phyloP scores from a whole-genome alignment of 1,139 yeast species.

The Lodderomyces oxycetoniae region DNA sequence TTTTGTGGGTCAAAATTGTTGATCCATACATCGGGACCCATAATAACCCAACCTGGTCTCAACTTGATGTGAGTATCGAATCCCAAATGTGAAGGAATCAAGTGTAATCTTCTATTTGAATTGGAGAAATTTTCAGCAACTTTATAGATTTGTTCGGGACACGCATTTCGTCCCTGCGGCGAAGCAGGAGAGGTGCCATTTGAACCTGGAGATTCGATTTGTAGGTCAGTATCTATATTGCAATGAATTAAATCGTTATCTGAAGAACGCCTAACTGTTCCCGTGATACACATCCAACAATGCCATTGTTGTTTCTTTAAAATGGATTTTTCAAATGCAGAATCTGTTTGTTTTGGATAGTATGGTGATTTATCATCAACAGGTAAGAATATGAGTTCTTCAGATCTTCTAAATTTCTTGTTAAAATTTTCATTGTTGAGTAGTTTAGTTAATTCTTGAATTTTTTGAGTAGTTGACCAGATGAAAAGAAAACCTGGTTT shows the following conservation, averaged over 20 bases:
- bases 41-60: slow-evolving; percentile 87
- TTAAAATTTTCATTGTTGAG: slow-evolving; percentile 60
- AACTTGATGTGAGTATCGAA: slow-evolving; percentile 57
- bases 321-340: slow-evolving; percentile 11
- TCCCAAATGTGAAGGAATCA: slow-evolving; percentile 69
- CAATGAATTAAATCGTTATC: slow-evolving; percentile 87
- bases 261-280: slow-evolving; percentile 81
- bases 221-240: slow-evolving; percentile 84
- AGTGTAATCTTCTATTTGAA: slow-evolving; percentile 76
- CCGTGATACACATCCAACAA: slow-evolving; percentile 96
- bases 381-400: slow-evolving; percentile 72
- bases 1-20: slow-evolving; percentile 53
- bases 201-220: slow-evolving; percentile 39
- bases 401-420: slow-evolving; percentile 80
- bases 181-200: slow-evolving; percentile 16
- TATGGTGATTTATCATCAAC: slow-evolving; percentile 55
- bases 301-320: slow-evolving; percentile 70
- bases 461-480: slow-evolving; percentile 79
- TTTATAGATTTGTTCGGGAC: slow-evolving; percentile 72
- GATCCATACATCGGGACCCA: slow-evolving; percentile 76
- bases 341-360: slow-evolving; percentile 39
- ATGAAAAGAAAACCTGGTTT: slow-evolving; percentile 82
- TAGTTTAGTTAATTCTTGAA: slow-evolving; percentile 55
- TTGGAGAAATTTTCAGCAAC: slow-evolving; percentile 89
- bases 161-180: slow-evolving; percentile 27